These are phyloP conservation scores for Kodamaea arcana DNA, from an alignment of 1,139 yeast species.

Conservation along the genomic window DNA sequence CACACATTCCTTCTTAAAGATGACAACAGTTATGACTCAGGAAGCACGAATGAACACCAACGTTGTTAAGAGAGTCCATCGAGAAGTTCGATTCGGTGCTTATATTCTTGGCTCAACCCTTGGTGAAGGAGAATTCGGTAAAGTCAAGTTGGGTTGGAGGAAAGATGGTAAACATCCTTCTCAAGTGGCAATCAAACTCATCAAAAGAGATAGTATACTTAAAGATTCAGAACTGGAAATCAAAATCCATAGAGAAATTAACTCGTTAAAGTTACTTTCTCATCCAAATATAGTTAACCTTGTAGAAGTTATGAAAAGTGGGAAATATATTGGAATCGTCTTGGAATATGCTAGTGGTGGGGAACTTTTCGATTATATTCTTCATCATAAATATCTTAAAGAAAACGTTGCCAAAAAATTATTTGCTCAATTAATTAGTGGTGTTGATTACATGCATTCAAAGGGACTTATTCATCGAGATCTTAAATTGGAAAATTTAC, in stretches of 20 bases:
- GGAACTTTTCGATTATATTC: slow-evolving; percentile 88
- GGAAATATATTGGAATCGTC: slow-evolving; percentile 92
- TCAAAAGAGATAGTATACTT: slow-evolving; percentile 79
- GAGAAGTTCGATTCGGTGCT: slow-evolving; percentile 76
- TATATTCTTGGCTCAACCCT: slow-evolving; percentile 87
- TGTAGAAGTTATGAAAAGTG: slow-evolving; percentile 91
- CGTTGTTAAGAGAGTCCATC: slow-evolving; percentile 30
- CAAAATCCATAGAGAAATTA: slow-evolving; percentile 89
- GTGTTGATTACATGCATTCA: slow-evolving; percentile 86
- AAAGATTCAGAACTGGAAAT: slow-evolving; percentile 82
- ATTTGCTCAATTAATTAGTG: slow-evolving; percentile 90
- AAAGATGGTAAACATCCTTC: slow-evolving; percentile 73
- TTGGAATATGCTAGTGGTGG: slow-evolving; percentile 97
- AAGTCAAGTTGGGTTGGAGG: slow-evolving; percentile 96
- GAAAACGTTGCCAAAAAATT: slow-evolving; percentile 81
- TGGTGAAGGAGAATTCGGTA: slow-evolving; percentile 99
- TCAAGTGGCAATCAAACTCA: slow-evolving; percentile 90
- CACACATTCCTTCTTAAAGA: background rate
- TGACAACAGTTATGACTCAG: slow-evolving; percentile 2
- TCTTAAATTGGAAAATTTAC: slow-evolving; percentile 65
- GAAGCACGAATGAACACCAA: background rate
- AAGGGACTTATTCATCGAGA: slow-evolving; percentile 83
- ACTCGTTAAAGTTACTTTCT: slow-evolving; percentile 75
- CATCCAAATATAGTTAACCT: slow-evolving; percentile 92
- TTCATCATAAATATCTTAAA: slow-evolving; percentile 80